Evolutionary conservation across 371 early-diverging fungal genomes (phyloP), one percentile per base, ranked within the genome.

Genomic region (Coemansia linderi): DNA sequence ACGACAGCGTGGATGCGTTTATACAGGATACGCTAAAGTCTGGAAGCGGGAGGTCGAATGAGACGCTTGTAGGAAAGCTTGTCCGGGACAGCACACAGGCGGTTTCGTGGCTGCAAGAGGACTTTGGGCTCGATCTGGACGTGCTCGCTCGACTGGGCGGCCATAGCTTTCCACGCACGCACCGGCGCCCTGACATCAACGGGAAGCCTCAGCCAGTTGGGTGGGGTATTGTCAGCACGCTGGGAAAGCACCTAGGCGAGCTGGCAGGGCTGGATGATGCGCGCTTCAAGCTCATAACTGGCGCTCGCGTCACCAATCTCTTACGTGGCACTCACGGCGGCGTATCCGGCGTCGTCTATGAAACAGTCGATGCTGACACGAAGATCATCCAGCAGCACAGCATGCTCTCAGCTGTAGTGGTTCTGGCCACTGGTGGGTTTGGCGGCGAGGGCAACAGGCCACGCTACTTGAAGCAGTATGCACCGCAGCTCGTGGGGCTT

Each of bases 351-450:
- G 91, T 94, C 36, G 91, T 92, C 70, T 94, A 92, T 74, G 84
- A 85, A 54, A 41, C 60, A 77, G 48, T 31, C 67, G 91, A 83
- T 75, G 85, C 85, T 52, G 86, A 83, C 67, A 85, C 85, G 63
- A 76, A 84, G 81, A 84, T 72, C 57, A 74, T 81, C 82, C 86
- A 74, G 68, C 60, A 40, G 17, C 68, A 81, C 56, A 59, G 52
- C n/a, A 66, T 82, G 6, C 86, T 84, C 62, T 80, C 87, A 62
- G 89, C 88, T 39, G 93, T 93, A n/a, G 95, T 96, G 50, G 85
- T 97, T 62, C 80, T 97, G 50, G 93, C 97, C 13, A 97, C 98
- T 44, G 98, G 98, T 82, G 98, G 98, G 64, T 92, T 91, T 75
- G 90, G 90, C 31, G 92, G 92, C 62, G 91, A 90, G 66, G 91